phyloP scores from a whole-genome alignment of 2,329 filamentous ascomycete species.

The Hypoxylon sp. region DNA sequence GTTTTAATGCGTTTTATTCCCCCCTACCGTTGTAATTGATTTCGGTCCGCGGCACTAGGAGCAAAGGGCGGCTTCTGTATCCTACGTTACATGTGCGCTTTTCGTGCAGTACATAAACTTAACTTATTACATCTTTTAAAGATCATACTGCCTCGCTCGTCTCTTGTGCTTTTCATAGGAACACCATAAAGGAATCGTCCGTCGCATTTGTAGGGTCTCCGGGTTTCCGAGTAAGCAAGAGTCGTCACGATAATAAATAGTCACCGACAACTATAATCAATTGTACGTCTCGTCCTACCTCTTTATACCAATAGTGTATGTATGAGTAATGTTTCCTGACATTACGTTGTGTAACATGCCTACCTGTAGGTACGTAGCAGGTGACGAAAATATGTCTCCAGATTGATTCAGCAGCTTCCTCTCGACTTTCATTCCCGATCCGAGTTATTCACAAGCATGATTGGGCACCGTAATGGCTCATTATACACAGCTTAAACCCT shows the following conservation, averaged over 20 bases:
- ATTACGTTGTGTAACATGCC: neutral
- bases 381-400: no score
- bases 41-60: slow-evolving; percentile 17
- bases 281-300: neutral
- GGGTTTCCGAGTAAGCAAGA: no score
- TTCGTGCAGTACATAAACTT: slow-evolving; percentile 33
- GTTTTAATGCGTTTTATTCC: slow-evolving; percentile 32
- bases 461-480: neutral
- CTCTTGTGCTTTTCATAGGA: neutral
- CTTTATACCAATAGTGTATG: no score
- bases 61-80: slow-evolving; percentile 32
- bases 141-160: neutral
- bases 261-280: no score
- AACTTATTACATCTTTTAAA: slow-evolving; percentile 25
- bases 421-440: neutral
- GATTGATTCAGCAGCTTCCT: neutral
- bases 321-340: neutral
- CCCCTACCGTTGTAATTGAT: slow-evolving; percentile 29
- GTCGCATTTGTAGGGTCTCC: no score
- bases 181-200: no score
- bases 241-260: no score
- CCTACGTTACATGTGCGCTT: slow-evolving; percentile 32
- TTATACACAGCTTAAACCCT: neutral
- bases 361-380: no score
- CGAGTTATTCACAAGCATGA: neutral